These are phyloP conservation scores for Cyclotella cryptica DNA, from an alignment of 108 stramenopile species.

Conservation along the genomic window DNA sequence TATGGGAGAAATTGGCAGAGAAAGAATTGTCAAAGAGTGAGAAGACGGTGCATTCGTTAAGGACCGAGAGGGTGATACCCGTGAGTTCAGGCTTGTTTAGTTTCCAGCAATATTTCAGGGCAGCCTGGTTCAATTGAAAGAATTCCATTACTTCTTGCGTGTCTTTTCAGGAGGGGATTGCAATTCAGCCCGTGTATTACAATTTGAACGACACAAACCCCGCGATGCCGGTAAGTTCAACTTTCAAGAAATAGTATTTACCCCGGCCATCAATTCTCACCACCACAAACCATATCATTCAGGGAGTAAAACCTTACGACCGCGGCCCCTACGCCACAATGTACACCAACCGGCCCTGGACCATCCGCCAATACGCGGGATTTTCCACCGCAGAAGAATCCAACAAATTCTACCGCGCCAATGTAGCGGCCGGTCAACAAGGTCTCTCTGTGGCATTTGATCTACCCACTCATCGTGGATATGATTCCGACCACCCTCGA, in stretches of 20 bases:
- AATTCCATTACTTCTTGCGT: neutral
- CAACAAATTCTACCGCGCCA: conserved; percentile 91
- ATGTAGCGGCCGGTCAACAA: conserved; percentile 96
- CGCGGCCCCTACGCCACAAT: conserved; percentile 99
- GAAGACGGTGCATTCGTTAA: conserved; percentile 64
- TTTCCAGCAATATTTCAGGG: neutral
- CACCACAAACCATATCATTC: neutral
- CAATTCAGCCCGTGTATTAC: conserved; percentile 94
- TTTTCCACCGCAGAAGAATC: conserved; percentile 98
- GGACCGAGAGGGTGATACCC: conserved; percentile 70
- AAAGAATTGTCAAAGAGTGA: conserved; percentile 73
- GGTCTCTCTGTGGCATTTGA: conserved; percentile 96
- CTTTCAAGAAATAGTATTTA: neutral
- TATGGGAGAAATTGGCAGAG: conserved; percentile 74
- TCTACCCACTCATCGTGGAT: conserved; percentile 97
- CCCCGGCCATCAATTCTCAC: neutral
- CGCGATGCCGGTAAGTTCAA: conserved; percentile 67
- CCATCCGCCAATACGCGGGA: conserved; percentile 95
- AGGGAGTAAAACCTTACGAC: conserved; percentile 94
- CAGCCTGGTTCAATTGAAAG: neutral
- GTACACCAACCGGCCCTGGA: conserved; percentile 93
- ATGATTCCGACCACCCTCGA: conserved; percentile 96
- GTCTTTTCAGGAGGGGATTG: conserved; percentile 74
- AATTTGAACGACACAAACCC: conserved; percentile 69
- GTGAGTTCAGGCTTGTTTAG: conserved; percentile 24